phyloP scores from a whole-genome alignment of 2,329 filamentous ascomycete species.

The Aspergillus nomiae region DNA sequence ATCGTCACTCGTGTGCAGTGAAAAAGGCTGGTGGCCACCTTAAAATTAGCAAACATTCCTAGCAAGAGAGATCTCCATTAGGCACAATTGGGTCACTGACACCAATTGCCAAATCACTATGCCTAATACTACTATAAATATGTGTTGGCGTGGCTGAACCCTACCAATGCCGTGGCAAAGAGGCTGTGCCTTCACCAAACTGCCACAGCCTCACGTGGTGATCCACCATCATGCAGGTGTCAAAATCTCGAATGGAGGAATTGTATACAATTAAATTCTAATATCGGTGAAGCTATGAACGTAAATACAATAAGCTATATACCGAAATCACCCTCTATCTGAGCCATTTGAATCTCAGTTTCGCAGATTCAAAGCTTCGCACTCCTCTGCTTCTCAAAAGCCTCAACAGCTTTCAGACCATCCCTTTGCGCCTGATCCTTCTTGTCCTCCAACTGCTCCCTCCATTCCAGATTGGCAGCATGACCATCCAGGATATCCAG shows the following conservation, averaged over 20 bases:
- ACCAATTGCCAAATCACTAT: constrained; percentile 4
- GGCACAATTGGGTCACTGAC: not conserved
- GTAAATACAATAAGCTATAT: not conserved
- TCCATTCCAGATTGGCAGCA: constrained; percentile 47
- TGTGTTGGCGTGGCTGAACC: not conserved
- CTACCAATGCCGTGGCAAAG: not conserved
- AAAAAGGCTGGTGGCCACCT: not conserved
- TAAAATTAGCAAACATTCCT: not conserved
- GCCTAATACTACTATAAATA: constrained; percentile 1
- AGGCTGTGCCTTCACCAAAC: not conserved
- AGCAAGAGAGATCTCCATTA: not conserved
- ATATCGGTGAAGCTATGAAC: too few relatives aligned
- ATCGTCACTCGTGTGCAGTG: not conserved
- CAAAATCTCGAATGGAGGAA: not conserved
- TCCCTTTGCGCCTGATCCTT: constrained; percentile 43
- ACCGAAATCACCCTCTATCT: too few relatives aligned
- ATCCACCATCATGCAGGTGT: not conserved
- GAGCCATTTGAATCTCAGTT: not conserved
- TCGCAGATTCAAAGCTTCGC: constrained; percentile 29
- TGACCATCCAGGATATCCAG: constrained; percentile 60
- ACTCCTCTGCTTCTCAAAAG: constrained; percentile 50
- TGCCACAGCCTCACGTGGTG: not conserved
- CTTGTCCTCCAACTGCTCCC: constrained; percentile 53
- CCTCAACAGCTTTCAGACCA: constrained; percentile 51
- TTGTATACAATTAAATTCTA: not conserved